Evolutionary conservation across 208 protist genomes (phyloP), one percentile per base, ranked within the genome.

Genomic region (Wallacemonas collosoma): DNA sequence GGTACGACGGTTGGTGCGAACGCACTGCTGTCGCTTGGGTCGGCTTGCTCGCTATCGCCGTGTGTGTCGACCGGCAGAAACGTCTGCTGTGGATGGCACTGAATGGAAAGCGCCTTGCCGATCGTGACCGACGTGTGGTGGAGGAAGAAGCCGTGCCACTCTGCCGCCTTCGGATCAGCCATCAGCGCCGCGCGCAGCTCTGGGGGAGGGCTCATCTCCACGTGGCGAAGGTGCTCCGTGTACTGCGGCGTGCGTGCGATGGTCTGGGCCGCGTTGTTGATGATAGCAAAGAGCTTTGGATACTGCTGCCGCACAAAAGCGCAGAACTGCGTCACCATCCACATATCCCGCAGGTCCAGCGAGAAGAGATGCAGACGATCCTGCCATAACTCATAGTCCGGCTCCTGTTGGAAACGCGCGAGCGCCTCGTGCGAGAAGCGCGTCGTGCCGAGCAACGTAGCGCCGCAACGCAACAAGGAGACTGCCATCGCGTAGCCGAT

Each of bases 181-280:
- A 82, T 73, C 39, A 93, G 80, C 58, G 83, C 76, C 8, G 82
- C 61, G 15, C 75, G 88, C 53, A 97, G 70, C 8, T 72, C 76
- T 7, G 51, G 54, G 2, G 81, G 72, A 2, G 89, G 84, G 56
- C 81, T 54, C 67, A 80, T 51, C 78, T 98, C 94, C 17, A 94
- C 81, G 43, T 66, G 55, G 47, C 88, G 82, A 6, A 98, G 77
- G 74, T 94, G 82, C 55, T 77, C 81, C 48, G 97, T 99, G 84
- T 98, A 99, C 48, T 85, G 73, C 48, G 96, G 83, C 36, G 97
- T 98, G 17, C 95, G 87, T 6, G 95, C 83, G 38, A 99, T 96
- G 9, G 98, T 99, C 86, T 99, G 98, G n/a, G 95, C 95, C 0
- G 98, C 98, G 77, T 99, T 99, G 91, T 99, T 98, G 75, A 99